A percentile compares a stretch with the other conserved stretches of the same genome.
Evolutionary conservation across 1,284 basidiomycete species (phyloP).

Genomic region (Meripilus lineatus): DNA sequence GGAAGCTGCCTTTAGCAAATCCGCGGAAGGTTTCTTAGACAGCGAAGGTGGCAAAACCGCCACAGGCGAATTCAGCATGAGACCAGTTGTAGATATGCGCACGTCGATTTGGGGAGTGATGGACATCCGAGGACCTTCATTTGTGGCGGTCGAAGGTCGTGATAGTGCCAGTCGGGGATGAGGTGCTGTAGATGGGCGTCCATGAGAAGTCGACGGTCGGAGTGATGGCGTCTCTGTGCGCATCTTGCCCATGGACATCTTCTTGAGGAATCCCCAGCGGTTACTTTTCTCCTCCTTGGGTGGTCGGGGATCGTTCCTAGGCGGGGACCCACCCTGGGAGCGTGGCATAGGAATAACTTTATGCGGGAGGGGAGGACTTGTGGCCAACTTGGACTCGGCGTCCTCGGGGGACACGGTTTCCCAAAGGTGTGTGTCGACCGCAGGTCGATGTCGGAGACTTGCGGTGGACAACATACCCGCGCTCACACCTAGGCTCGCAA

Average conservation of each 20-base stretch:
- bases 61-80: conserved; percentile 32
- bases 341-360: conserved; percentile 6
- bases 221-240: conserved; percentile 47
- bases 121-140: neutral
- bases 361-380: conserved; percentile 6
- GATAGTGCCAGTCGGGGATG: conserved; percentile 3
- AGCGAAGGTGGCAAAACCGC: conserved; percentile 25
- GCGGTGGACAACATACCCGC: conserved; percentile 21
- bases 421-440: conserved; percentile 27
- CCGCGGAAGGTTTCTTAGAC: conserved; percentile 23
- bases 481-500: conserved; percentile 61
- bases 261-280: conserved; percentile 92
- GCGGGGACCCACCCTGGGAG: conserved; percentile 8
- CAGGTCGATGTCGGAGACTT: conserved; percentile 16
- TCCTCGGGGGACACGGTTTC: conserved; percentile 27
- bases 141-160: conserved; percentile 3
- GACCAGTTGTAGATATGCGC: conserved; percentile 63
- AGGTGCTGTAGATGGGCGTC: conserved; percentile 14
- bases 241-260: conserved; percentile 93
- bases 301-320: conserved; percentile 11
- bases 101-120: conserved; percentile 58
- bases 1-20: conserved; percentile 23
- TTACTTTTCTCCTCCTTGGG: conserved; percentile 43
- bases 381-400: conserved; percentile 3
- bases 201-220: conserved; percentile 27